Evolutionary conservation across 2,329 filamentous ascomycete species (phyloP).

Genomic region (Nemania abortiva): DNA sequence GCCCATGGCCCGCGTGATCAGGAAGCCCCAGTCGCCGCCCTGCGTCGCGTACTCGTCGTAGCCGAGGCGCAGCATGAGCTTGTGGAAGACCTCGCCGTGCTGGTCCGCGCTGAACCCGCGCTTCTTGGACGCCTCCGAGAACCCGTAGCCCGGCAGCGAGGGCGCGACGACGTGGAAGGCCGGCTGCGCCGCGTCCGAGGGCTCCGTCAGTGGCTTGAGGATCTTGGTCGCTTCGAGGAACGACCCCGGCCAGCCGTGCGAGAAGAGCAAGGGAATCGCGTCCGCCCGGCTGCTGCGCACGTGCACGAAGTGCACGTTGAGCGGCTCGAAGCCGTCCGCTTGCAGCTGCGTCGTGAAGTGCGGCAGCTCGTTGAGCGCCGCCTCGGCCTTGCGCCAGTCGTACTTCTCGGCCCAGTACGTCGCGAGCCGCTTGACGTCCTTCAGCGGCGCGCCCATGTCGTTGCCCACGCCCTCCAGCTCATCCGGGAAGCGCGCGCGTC

Average conservation of each 20-base stretch:
- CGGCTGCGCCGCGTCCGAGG: constrained; percentile 40
- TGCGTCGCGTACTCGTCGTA: constrained; percentile 69
- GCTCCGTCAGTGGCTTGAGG: constrained; percentile 54
- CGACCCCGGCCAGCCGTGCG: constrained; percentile 64
- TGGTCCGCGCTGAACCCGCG: constrained; percentile 67
- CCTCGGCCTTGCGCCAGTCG: constrained; percentile 72
- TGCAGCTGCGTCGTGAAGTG: constrained; percentile 67
- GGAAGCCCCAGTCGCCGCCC: constrained; percentile 78
- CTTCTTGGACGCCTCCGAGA: constrained; percentile 55
- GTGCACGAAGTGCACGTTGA: constrained; percentile 74
- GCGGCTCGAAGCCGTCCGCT: constrained; percentile 68
- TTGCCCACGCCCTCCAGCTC: constrained; percentile 46
- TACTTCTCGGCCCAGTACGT: constrained; percentile 68
- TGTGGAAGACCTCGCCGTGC: constrained; percentile 70
- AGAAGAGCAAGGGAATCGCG: constrained; percentile 45
- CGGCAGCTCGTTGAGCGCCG: constrained; percentile 68
- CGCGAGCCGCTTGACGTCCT: constrained; percentile 69
- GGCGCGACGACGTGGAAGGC: constrained; percentile 63
- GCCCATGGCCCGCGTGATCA: constrained; percentile 64
- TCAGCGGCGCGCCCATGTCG: constrained; percentile 66
- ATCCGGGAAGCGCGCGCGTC: constrained; percentile 65
- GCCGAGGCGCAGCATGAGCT: constrained; percentile 70
- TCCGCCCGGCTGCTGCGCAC: constrained; percentile 62
- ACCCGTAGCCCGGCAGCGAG: constrained; percentile 61
- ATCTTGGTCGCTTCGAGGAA: constrained; percentile 71